A percentile compares a stretch with the other conserved stretches of the same genome.
Conservation (phyloP, 306 rosid species). For the Vigna reflexopilosa region DNA sequence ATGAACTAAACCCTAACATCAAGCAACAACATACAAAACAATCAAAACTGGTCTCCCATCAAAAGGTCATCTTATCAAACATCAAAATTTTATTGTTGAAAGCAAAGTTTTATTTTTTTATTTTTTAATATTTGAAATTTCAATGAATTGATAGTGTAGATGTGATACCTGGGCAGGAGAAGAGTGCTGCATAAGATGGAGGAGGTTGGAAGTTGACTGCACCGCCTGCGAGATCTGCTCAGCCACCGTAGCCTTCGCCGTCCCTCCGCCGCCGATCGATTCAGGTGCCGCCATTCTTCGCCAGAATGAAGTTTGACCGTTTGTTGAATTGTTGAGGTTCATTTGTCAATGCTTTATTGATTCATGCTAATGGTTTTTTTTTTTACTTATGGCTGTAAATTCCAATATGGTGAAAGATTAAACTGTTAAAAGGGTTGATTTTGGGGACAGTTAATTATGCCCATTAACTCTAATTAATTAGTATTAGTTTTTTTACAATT, state of each 20-base stretch:
- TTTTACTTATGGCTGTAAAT: slow-evolving; percentile 4
- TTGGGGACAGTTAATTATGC: no score
- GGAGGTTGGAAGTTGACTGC: slow-evolving; percentile 84
- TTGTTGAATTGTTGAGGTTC: not conserved
- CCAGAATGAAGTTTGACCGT: slow-evolving; percentile 26
- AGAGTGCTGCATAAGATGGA: slow-evolving; percentile 86
- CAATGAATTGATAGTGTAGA: not conserved
- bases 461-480: no score
- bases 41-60: not conserved
- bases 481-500: no score
- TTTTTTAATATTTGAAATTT: not conserved
- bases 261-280: slow-evolving; percentile 47
- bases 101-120: not conserved
- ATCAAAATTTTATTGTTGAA: not conserved
- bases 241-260: slow-evolving; percentile 68
- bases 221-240: slow-evolving; percentile 91
- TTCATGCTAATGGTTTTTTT: not conserved
- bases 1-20: slow-evolving; percentile 19
- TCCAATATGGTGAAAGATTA: not conserved
- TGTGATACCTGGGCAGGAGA: slow-evolving; percentile 70
- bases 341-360: slow-evolving; percentile 29
- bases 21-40: slow-evolving; percentile 33
- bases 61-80: not conserved
- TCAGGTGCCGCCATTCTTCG: slow-evolving; percentile 60
- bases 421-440: not conserved